These are phyloP conservation scores for Garcia nutans DNA, from an alignment of 345 rosid species.

Conservation along the genomic window DNA sequence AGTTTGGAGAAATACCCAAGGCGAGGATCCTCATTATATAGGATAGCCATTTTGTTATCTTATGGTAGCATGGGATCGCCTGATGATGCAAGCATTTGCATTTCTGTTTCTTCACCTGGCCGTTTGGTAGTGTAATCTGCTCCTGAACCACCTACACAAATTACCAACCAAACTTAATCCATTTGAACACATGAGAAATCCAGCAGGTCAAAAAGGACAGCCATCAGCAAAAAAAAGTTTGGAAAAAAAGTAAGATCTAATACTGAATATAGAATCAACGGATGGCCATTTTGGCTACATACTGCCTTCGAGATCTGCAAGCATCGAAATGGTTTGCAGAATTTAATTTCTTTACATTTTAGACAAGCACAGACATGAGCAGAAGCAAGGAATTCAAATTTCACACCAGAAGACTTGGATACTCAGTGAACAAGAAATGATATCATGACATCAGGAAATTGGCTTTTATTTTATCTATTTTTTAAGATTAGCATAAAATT, in stretches of 20 bases:
- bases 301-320: slow-evolving; percentile 39
- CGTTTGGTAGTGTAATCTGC: slow-evolving; percentile 38
- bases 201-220: background rate
- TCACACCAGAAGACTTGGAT: background rate
- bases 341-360: background rate
- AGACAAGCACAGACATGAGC: slow-evolving; percentile 9
- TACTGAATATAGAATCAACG: slow-evolving; percentile 37
- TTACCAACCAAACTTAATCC: slow-evolving; percentile 12
- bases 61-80: slow-evolving; percentile 77
- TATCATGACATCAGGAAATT: background rate
- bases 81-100: slow-evolving; percentile 57
- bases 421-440: background rate
- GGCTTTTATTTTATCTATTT: background rate
- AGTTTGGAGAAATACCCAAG: slow-evolving; percentile 21
- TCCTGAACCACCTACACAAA: slow-evolving; percentile 53
- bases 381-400: background rate
- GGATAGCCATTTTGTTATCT: slow-evolving; percentile 20
- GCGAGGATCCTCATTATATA: slow-evolving; percentile 15
- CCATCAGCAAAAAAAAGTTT: background rate
- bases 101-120: slow-evolving; percentile 49
- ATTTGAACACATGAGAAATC: slow-evolving; percentile 4
- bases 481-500: background rate
- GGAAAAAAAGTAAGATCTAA: slow-evolving; percentile 7
- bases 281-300: slow-evolving; percentile 34
- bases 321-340: slow-evolving; percentile 11